Conservation (phyloP, 2,329 filamentous ascomycete species). For the Fusarium dimerum region DNA sequence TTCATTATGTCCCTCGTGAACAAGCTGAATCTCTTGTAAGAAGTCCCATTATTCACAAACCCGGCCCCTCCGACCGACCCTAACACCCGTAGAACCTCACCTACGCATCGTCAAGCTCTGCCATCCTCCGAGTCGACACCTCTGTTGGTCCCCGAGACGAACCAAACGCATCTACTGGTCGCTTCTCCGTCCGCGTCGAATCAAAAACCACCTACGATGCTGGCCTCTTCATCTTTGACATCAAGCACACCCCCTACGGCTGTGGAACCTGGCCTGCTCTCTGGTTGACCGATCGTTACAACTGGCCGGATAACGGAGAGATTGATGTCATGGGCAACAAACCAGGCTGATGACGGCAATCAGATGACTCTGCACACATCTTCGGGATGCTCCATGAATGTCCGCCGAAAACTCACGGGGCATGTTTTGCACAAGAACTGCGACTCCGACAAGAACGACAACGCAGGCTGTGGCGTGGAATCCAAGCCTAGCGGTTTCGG, state of each 20-base stretch:
- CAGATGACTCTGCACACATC: constrained; percentile 62
- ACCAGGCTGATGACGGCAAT: constrained; percentile 56
- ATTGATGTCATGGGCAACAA: constrained; percentile 62
- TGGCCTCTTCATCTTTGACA: constrained; percentile 70
- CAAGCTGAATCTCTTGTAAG: constrained; percentile 46
- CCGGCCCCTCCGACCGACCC: background rate
- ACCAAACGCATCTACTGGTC: constrained; percentile 58
- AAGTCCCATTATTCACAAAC: background rate
- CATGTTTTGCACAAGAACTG: constrained; percentile 46
- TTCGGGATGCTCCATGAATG: constrained; percentile 51
- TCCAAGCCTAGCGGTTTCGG: constrained; percentile 50
- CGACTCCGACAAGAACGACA: constrained; percentile 50
- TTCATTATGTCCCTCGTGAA: constrained; percentile 52
- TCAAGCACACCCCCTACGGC: constrained; percentile 63
- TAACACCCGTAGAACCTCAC: constrained; percentile 57
- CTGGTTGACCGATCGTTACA: constrained; percentile 61
- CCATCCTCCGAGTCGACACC: constrained; percentile 63
- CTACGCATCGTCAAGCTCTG: constrained; percentile 53
- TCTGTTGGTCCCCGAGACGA: constrained; percentile 47
- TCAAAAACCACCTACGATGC: constrained; percentile 60
- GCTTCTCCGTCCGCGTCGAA: constrained; percentile 63
- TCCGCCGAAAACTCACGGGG: constrained; percentile 56
- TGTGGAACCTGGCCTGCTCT: constrained; percentile 67
- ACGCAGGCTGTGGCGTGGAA: constrained; percentile 59
- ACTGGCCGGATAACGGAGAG: constrained; percentile 66